A percentile compares a stretch with the other conserved stretches of the same genome.
Conservation (phyloP, 768 basidiomycete genomes). For the Pisolithus sp. region DNA sequence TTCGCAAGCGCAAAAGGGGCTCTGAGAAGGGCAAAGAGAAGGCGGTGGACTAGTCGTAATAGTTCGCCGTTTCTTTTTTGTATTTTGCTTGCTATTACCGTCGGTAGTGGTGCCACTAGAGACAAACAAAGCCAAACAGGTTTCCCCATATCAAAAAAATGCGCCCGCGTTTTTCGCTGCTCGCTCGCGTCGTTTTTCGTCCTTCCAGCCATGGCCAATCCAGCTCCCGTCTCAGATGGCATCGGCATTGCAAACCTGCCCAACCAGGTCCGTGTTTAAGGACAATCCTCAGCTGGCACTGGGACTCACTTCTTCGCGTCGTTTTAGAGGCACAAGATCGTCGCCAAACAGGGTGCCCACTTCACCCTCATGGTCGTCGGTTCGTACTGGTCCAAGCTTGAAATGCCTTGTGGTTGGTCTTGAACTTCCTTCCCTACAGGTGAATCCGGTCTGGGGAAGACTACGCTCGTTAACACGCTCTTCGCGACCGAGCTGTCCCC, state of each 20-base stretch:
- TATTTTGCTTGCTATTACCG: neutral
- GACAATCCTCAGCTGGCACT: slow-evolving; percentile 3
- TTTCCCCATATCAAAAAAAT: slow-evolving; percentile 14
- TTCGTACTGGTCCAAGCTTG: slow-evolving; percentile 21
- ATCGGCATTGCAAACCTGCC: slow-evolving; percentile 96
- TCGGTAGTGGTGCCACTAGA: slow-evolving; percentile 10
- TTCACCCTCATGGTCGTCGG: slow-evolving; percentile 99
- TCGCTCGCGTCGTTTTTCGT: slow-evolving; percentile 12
- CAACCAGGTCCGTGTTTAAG: slow-evolving; percentile 71
- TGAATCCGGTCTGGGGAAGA: slow-evolving; percentile 96
- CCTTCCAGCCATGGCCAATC: slow-evolving; percentile 19
- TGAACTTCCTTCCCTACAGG: slow-evolving; percentile 40
- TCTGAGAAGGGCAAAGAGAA: slow-evolving; percentile 24
- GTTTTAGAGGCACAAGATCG: slow-evolving; percentile 93
- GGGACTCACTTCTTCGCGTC: slow-evolving; percentile 12
- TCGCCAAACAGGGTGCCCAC: slow-evolving; percentile 93
- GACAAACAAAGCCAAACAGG: slow-evolving; percentile 21
- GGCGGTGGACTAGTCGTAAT: slow-evolving; percentile 8
- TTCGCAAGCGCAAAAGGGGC: slow-evolving; percentile 11
- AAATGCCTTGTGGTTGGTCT: neutral
- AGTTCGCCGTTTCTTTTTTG: too few relatives aligned
- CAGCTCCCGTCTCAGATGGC: slow-evolving; percentile 50
- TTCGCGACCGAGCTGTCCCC: slow-evolving; percentile 96
- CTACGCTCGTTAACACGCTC: slow-evolving; percentile 96
- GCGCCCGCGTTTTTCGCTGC: slow-evolving; percentile 8